Evolutionary conservation across 352 stramenopile genomes (phyloP).

Genomic region (Thalassiosira hispida): DNA sequence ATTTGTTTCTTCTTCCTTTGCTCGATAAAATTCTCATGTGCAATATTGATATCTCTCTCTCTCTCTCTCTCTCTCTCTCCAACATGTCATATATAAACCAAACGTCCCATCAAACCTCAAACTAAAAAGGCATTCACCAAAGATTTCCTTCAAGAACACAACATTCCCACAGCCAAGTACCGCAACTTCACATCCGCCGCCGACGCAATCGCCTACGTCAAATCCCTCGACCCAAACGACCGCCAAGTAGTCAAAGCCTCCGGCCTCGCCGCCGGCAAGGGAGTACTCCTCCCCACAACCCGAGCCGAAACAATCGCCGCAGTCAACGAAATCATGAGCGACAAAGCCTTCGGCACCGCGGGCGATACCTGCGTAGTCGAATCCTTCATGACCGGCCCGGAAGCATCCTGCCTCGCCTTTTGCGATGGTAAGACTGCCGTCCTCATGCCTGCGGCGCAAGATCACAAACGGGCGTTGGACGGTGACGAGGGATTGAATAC

Average conservation of each 20-base stretch:
- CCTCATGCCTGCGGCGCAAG: constrained; percentile 96
- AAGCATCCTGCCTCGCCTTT: constrained; percentile 97
- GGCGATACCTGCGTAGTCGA: constrained; percentile 98
- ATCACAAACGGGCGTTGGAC: constrained; percentile 99
- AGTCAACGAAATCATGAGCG: constrained; percentile 96
- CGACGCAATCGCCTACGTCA: constrained; percentile 89
- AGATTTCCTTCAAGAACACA: constrained; percentile 97
- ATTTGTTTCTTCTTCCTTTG: too few species aligned
- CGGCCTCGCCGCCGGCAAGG: constrained; percentile 99
- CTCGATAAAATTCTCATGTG: too few species aligned
- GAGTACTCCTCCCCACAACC: constrained; percentile 94
- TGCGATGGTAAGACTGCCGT: constrained; percentile 95
- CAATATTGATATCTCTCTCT: too few species aligned
- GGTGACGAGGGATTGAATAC: constrained; percentile 98
- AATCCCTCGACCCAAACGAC: constrained; percentile 90
- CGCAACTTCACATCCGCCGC: constrained; percentile 94
- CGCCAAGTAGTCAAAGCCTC: constrained; percentile 98
- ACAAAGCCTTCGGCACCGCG: constrained; percentile 94
- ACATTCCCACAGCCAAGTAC: constrained; percentile 97
- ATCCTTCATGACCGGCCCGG: constrained; percentile 97
- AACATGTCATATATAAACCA: too few species aligned
- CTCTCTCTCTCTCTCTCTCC: too few species aligned
- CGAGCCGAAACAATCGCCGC: constrained; percentile 92
- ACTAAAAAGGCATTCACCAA: constrained; percentile 87
- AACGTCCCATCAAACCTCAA: background rate